Evolutionary conservation across 2,329 filamentous ascomycete genomes (phyloP), one percentile per base, ranked within the genome.

Genomic region (Pseudomassariella vexata): DNA sequence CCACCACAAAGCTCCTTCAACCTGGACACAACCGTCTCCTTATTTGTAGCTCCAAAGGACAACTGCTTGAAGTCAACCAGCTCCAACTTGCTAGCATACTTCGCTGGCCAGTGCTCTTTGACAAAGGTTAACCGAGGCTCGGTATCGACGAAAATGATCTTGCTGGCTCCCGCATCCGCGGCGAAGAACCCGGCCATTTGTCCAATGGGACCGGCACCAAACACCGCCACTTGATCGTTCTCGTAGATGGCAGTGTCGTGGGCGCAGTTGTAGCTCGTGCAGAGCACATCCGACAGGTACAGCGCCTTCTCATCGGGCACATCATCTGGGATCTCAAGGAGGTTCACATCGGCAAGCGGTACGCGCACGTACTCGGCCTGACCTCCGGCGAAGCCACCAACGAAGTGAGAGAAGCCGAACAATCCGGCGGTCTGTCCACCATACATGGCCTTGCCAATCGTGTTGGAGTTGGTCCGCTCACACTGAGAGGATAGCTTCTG

Each of bases 301-400:
- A 94, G 66, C 0, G 67, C 84, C 62, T 90, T 88, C 65, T 94
- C 88, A 49, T 94, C 87, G 0, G 86, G 84, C 0, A 94, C 81
- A 44, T 73, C 72, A 33, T 84, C 79, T 2, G 88, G 87, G 5
- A 94, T 75, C 47, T 81, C 77, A 9, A 94, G 68, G 15, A 94
- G 65, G 50, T 94, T 94, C 38, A 86, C 79, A 46, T 92, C 83
- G 18, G 78, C 87, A 19, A 79, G 74, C 0, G 88, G 86, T 6
- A 94, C 85, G 6, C 87, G 75, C 1, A 89, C 81, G 48, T 87
- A 94, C 60, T 94, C 88, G 4, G 86, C 83, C 57, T 94, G 88
- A 0, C 87, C 87, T 29, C 88, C 86, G 1, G 86, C 85, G 51
- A 90, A 94, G 0, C 88, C 88, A 6, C 86, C 87, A 0, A 84